phyloP scores from a whole-genome alignment of 176 grass and related monocot species.

The Rhynchospora pubera region DNA sequence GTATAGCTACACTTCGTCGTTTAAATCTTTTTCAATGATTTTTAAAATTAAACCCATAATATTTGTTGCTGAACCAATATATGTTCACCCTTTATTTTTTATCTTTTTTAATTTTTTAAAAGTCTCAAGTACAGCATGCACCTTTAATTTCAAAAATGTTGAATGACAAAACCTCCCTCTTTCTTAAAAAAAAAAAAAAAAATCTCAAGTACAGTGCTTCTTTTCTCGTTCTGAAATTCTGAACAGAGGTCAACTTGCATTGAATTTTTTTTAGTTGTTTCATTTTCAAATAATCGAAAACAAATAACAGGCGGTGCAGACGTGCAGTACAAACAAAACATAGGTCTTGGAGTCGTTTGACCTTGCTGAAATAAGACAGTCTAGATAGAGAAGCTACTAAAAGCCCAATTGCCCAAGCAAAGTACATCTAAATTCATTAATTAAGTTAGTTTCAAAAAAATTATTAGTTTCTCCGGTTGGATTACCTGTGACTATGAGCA shows the following conservation, averaged over 20 bases:
- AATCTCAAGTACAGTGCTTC: background rate
- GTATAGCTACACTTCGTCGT: no score
- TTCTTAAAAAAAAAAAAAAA: no score
- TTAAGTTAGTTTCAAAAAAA: background rate
- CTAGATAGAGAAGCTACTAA: conserved; percentile 1
- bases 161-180: no score
- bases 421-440: background rate
- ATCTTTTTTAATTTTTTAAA: no score
- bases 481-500: conserved; percentile 6
- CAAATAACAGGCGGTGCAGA: background rate
- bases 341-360: conserved; percentile 14
- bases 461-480: background rate
- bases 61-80: background rate
- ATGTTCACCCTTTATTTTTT: background rate
- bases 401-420: conserved; percentile 13
- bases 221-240: background rate
- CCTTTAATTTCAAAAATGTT: no score
- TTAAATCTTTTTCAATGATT: no score
- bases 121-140: no score
- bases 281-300: background rate
- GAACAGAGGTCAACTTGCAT: background rate
- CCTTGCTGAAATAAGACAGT: conserved; percentile 14
- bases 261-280: background rate
- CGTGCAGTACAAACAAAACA: conserved; percentile 13
- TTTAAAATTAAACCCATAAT: background rate